Evolutionary conservation across 805 yeast genomes (phyloP).

Genomic region (Candida corydali): DNA sequence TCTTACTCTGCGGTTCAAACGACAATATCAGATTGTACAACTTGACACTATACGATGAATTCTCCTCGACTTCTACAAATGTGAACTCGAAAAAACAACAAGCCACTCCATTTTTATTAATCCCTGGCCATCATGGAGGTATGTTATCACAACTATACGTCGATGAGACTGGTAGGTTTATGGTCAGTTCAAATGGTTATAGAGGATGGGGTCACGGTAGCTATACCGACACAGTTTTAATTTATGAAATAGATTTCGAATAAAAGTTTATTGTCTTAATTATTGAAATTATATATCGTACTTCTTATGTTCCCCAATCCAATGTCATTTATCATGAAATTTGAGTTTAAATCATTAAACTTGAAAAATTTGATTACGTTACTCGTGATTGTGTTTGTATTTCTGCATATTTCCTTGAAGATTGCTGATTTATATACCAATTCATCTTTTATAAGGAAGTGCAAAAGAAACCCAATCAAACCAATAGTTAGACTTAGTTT

Average conservation of each 20-base stretch:
- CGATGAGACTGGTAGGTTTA: conserved; percentile 83
- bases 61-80: conserved; percentile 15
- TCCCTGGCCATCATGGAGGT: conserved; percentile 98
- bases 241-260: conserved; percentile 68
- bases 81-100: conserved; percentile 26
- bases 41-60: conserved; percentile 43
- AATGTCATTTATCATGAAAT: no score
- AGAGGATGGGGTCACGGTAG: conserved; percentile 89
- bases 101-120: conserved; percentile 75
- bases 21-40: conserved; percentile 91
- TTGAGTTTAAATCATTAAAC: no score
- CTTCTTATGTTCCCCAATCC: conserved; percentile 33
- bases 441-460: conserved; percentile 25
- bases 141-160: conserved; percentile 69
- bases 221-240: conserved; percentile 72
- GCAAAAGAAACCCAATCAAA: conserved; percentile 34
- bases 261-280: conserved; percentile 6
- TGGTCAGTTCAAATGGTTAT: conserved; percentile 90
- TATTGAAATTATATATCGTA: conserved; percentile 20
- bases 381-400: no score
- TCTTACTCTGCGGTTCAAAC: conserved; percentile 79
- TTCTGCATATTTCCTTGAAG: no score
- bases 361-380: no score
- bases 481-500: conserved; percentile 36
- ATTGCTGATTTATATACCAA: conserved; percentile 4